Conservation (phyloP, 768 basidiomycete species). For the Pisolithus sp. region DNA sequence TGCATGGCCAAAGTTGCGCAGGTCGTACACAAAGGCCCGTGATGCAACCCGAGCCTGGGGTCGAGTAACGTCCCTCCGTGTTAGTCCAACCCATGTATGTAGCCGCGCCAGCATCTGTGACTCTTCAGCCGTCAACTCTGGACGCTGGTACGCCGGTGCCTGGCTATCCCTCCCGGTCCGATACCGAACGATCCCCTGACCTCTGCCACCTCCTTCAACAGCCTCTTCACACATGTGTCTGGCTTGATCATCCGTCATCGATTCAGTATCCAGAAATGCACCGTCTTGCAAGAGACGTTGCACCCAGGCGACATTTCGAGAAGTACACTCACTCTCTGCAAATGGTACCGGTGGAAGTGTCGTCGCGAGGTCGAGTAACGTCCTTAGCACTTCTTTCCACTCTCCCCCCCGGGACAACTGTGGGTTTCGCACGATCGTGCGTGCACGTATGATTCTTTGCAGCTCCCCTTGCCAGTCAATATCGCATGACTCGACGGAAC, state of each 20-base stretch:
- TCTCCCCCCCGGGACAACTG: slow-evolving; percentile 38
- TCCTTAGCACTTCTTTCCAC: slow-evolving; percentile 35
- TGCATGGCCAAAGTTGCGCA: slow-evolving; percentile 46
- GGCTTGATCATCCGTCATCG: background rate
- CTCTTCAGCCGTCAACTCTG: slow-evolving; percentile 25
- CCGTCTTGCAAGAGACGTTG: slow-evolving; percentile 37
- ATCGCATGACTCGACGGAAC: background rate
- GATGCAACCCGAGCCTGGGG: slow-evolving; percentile 31
- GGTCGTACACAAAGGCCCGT: slow-evolving; percentile 55
- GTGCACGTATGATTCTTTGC: slow-evolving; percentile 49
- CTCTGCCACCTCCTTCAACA: background rate
- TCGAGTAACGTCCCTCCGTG: slow-evolving; percentile 33
- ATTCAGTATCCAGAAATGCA: slow-evolving; percentile 38
- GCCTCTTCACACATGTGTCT: background rate
- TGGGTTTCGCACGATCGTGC: slow-evolving; percentile 37
- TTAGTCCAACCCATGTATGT: slow-evolving; percentile 50
- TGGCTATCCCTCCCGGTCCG: background rate
- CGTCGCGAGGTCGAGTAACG: slow-evolving; percentile 45
- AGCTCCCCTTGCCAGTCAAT: slow-evolving; percentile 51
- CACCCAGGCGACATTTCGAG: slow-evolving; percentile 49
- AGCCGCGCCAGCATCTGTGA: slow-evolving; percentile 39
- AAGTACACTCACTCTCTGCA: slow-evolving; percentile 26
- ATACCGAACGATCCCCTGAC: background rate
- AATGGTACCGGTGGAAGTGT: slow-evolving; percentile 34
- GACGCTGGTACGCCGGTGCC: background rate